These are phyloP conservation scores for Dendrocalamus sinicus DNA, from an alignment of 176 grass and related monocot species.

Conservation along the genomic window DNA sequence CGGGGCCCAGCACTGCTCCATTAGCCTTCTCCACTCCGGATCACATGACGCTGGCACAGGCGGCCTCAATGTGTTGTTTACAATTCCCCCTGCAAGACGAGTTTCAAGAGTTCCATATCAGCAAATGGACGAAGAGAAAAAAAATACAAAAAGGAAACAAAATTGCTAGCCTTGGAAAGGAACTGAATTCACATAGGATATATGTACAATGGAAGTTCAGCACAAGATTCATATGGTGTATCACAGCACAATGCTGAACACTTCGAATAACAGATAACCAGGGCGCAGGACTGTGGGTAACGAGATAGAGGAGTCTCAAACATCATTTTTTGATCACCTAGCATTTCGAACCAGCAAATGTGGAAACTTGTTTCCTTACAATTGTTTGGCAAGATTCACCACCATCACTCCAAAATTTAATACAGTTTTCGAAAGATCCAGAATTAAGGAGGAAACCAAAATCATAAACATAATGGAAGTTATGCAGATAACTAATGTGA, in stretches of 20 bases:
- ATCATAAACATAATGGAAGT: not conserved
- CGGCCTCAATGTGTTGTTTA: constrained; percentile 82
- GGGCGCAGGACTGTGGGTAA: not conserved
- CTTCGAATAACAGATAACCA: constrained; percentile 7
- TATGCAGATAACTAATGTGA: not conserved
- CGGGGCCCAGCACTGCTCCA: constrained; percentile 86
- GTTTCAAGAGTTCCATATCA: constrained; percentile 2
- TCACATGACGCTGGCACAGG: constrained; percentile 71
- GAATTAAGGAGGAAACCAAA: constrained; percentile 10
- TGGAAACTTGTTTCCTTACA: not conserved
- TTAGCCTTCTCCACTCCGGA: constrained; percentile 71
- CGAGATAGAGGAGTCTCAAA: not conserved
- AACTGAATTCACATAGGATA: not conserved
- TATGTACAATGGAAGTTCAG: not conserved
- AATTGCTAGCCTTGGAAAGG: constrained; percentile 10
- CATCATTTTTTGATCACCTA: not conserved
- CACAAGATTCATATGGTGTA: not conserved
- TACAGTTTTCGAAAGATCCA: not conserved
- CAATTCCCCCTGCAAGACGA: constrained; percentile 64
- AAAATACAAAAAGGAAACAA: not conserved
- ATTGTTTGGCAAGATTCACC: not conserved
- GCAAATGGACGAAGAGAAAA: not conserved
- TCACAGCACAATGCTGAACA: not conserved
- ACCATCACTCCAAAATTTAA: not conserved
- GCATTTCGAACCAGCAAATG: not conserved